These are phyloP conservation scores for Piper longum DNA, from an alignment of 164 flowering plant genomes.

Conservation along the genomic window DNA sequence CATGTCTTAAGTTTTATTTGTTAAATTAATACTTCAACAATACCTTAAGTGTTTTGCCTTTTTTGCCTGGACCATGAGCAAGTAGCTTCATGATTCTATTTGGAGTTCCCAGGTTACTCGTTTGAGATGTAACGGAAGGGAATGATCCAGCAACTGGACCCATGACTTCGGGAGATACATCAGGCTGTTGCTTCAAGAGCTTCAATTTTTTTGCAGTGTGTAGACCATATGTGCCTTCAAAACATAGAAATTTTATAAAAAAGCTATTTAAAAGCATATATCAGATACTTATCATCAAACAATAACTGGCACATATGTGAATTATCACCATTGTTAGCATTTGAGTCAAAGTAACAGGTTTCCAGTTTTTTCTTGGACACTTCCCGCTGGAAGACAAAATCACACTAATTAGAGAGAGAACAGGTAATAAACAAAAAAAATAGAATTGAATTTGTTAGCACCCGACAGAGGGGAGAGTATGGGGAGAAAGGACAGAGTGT, in stretches of 20 bases:
- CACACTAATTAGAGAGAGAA: not conserved
- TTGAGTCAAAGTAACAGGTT: constrained; percentile 50
- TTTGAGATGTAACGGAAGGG: constrained; percentile 85
- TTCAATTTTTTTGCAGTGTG: constrained; percentile 62
- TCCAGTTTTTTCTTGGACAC: constrained; percentile 50
- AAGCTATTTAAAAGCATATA: not conserved
- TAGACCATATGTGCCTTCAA: constrained; percentile 53
- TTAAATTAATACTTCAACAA: too few species aligned
- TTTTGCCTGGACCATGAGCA: constrained; percentile 64
- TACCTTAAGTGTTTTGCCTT: constrained; percentile 70
- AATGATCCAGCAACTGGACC: constrained; percentile 45
- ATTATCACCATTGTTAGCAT: constrained; percentile 54
- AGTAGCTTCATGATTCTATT: constrained; percentile 57
- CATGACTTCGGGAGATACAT: constrained; percentile 43
- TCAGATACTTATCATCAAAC: not conserved
- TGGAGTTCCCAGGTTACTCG: constrained; percentile 85
- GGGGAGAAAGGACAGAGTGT: too few species aligned
- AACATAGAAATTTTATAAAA: constrained; percentile 2
- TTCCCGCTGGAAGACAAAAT: constrained; percentile 41
- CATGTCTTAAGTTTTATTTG: too few species aligned
- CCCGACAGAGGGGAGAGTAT: too few species aligned
- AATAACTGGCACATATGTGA: not conserved
- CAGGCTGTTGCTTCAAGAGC: constrained; percentile 48
- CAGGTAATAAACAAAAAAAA: too few species aligned
- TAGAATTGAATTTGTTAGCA: too few species aligned